Evolutionary conservation across 2,329 filamentous ascomycete genomes (phyloP), one percentile per base, ranked within the genome.

Genomic region (Botryotinia calthae): DNA sequence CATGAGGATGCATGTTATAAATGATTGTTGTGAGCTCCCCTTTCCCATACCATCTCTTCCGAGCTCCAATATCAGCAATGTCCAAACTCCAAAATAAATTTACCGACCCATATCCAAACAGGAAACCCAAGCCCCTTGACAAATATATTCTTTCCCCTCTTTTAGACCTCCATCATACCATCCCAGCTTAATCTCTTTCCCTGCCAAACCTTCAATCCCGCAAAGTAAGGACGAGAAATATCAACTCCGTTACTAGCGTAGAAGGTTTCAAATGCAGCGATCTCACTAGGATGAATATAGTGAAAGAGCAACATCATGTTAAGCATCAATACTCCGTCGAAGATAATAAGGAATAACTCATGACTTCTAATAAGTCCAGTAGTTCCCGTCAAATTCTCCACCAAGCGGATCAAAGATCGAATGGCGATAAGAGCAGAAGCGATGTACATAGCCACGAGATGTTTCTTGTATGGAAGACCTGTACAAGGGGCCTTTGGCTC

Each of bases 301-400:
- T 62, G 22, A 31, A 70, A 63, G 4, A 70, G 58, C 16, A 64
- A 61, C 68, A 70, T 70, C 25, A 63, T n/a, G n/a, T 70, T 63
- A 8, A 70, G 22, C 22, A 70, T 70, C 22, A 70, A 25, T 12
- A 7, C 44, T 22, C 28, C 68, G 25, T 70, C 68, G 34, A 70
- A 63, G 9, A 64, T 31, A 18, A 28, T 37, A 25, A 70, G 16
- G 25, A 63, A 54, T 7, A 28, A 28, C 58, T 70, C 68, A 16
- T 70, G 9, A 7, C 44, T 48, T 61, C 44, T 9, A n/a, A 70
- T 40, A 20, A 64, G 25, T 16, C 56, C 68, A 25, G 54, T 64
- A 4, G 31, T 70, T 25, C 68, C 58, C 8, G 31, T 34, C 56
- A 70, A 37, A n/a, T 63, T 70, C 42, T 70, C 68, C 3, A 48